phyloP scores from a whole-genome alignment of 192 early-diverging fungal genomes.

The Allomyces javanicus region DNA sequence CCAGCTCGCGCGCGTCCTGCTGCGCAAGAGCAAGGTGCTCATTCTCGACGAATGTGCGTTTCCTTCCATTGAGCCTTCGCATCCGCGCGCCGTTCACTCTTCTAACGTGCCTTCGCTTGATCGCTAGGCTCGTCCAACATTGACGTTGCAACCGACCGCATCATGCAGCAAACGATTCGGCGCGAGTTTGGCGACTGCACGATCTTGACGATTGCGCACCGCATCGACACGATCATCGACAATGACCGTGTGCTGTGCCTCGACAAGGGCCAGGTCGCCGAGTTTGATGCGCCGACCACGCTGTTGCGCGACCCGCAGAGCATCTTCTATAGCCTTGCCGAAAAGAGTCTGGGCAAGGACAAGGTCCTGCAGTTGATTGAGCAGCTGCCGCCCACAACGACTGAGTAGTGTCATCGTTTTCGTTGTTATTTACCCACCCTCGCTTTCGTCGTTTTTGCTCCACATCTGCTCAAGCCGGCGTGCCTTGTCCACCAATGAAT shows the following conservation, averaged over 20 bases:
- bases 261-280: conserved; percentile 20
- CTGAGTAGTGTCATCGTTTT: no score
- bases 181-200: conserved; percentile 27
- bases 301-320: conserved; percentile 16
- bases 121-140: conserved; percentile 1
- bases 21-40: conserved; percentile 29
- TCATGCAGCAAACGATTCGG: conserved; percentile 33
- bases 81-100: no score
- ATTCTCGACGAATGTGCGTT: conserved; percentile 30
- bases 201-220: conserved; percentile 34
- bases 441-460: no score
- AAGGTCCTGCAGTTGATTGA: no score
- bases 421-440: no score
- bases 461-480: no score
- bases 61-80: no score
- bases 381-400: no score
- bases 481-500: no score
- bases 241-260: conserved; percentile 18
- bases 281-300: conserved; percentile 26
- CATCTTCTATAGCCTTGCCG: background rate
- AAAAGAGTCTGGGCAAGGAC: no score
- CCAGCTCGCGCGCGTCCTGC: conserved; percentile 35
- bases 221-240: conserved; percentile 34
- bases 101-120: no score
- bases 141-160: conserved; percentile 29